These are phyloP conservation scores for Phalaenopsis hybrid DNA, from an alignment of 116 monocot genomes.

Conservation along the genomic window DNA sequence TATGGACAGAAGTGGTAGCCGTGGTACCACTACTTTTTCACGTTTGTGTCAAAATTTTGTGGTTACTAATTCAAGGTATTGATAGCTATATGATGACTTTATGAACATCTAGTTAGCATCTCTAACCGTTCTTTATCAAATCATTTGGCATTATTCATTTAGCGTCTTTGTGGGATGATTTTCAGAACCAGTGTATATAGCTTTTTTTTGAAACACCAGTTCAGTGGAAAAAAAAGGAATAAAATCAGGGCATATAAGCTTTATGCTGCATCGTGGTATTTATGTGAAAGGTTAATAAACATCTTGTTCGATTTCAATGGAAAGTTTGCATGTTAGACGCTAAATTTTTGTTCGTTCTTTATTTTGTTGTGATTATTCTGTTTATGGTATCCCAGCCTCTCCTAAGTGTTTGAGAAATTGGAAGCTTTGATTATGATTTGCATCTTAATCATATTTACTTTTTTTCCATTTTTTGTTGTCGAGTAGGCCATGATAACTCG, in stretches of 20 bases:
- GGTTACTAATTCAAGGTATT: slow-evolving; percentile 22
- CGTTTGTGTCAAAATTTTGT: slow-evolving; percentile 11
- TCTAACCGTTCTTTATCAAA: not conserved
- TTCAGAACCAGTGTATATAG: not conserved
- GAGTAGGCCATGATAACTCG: too few species aligned
- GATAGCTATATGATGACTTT: not conserved
- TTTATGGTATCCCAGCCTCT: not conserved
- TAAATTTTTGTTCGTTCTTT: too few species aligned
- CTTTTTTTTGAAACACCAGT: not conserved
- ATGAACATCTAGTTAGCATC: not conserved
- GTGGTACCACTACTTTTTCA: not conserved
- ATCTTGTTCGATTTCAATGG: not conserved
- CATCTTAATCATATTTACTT: not conserved
- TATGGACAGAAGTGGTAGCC: slow-evolving; percentile 4
- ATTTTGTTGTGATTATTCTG: not conserved
- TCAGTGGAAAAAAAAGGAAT: not conserved
- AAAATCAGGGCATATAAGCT: not conserved
- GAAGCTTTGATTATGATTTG: not conserved
- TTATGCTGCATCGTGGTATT: not conserved
- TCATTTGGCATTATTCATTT: not conserved
- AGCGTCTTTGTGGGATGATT: not conserved
- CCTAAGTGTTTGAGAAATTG: not conserved
- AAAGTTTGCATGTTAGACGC: not conserved
- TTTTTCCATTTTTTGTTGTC: not conserved
- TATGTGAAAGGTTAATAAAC: not conserved